Base-by-base conservation (phyloP, 1,284 basidiomycete genomes). In the Cystobasidiaceae sp. region DNA sequence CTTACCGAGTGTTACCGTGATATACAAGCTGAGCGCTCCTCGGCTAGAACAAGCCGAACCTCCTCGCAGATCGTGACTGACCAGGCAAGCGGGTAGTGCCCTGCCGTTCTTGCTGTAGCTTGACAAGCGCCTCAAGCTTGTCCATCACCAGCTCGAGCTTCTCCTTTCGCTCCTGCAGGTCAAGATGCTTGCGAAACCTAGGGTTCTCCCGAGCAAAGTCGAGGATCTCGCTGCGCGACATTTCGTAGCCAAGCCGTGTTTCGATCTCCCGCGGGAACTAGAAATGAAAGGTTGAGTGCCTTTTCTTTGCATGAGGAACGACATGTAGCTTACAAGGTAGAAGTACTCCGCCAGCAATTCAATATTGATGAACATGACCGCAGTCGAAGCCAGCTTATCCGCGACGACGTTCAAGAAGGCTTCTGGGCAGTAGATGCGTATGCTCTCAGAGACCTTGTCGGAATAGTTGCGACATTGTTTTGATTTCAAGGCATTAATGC, bases 191-290 rank as follows among this genome's bases (percentile, higher is more conserved):
- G 70, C 85, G 81, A 61, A 99, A 85, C 28, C 79, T 79, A 0
- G 93, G 94, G 75, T 98, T 98, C 80, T 99, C 93, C 28, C 90
- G 82, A 0, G 96, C 94, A 78, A 99, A 99, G 66, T 85, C 84
- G 28, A 86, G 78, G 50, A 97, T 89, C 75, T 94, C 90, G 50
- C 81, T 82, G 4, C 90, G 86, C 74, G 94, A 88, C 48, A 97
- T 82, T 76, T 94, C 88, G 73, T 97, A 96, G 48, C 94, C 82
- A 54, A 99, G 79, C 28, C 92, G 83, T n/a, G 90, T 89, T 76
- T 98, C 93, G 68, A 98, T 94, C 79, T 97, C 94, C 34, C 93
- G 86, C 59, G 94, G 94, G 81, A 98, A 97, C 87, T 96, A 66
- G 2, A 62, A 25, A 30, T 15, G 11, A 23, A 19, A 25, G 4